These are phyloP conservation scores for Lasiosphaeria ovina DNA, from an alignment of 495 filamentous ascomycete genomes.

Conservation along the genomic window DNA sequence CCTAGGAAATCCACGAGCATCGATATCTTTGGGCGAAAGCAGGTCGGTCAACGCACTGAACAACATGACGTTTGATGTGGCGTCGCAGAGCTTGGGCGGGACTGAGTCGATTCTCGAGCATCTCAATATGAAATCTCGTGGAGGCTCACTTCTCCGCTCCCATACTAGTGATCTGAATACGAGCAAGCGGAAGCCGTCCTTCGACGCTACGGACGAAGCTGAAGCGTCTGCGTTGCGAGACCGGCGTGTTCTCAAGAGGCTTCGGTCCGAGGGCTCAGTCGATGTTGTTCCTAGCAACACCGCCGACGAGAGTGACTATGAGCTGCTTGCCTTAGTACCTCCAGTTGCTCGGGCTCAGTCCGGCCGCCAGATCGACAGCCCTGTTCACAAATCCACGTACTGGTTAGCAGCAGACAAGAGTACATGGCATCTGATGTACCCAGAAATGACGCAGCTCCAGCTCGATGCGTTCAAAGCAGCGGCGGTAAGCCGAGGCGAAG, in stretches of 20 bases:
- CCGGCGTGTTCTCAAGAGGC: conserved; percentile 44
- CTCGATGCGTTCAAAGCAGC: conserved; percentile 43
- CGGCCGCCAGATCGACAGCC: conserved; percentile 49
- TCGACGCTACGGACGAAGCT: conserved; percentile 37
- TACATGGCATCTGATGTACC: conserved; percentile 53
- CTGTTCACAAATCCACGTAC: conserved; percentile 47
- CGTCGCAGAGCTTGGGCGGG: conserved; percentile 45
- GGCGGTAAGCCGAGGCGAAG: conserved; percentile 42
- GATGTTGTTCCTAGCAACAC: conserved; percentile 7
- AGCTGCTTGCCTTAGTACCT: conserved; percentile 39
- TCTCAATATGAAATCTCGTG: conserved; percentile 43
- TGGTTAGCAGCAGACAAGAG: conserved; percentile 48
- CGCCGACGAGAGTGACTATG: conserved; percentile 32
- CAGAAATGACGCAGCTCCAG: conserved; percentile 53
- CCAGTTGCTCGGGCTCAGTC: conserved; percentile 31
- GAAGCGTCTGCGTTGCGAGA: conserved; percentile 19
- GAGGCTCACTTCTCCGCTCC: conserved; percentile 20
- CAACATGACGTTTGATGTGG: conserved; percentile 34
- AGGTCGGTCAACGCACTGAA: conserved; percentile 36
- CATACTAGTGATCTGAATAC: conserved; percentile 33
- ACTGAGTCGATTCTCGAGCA: conserved; percentile 43
- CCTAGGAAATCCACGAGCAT: conserved; percentile 12
- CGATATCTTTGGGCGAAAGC: conserved; percentile 23
- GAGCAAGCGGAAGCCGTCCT: conserved; percentile 46
- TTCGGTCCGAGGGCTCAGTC: conserved; percentile 38